Base-by-base conservation (phyloP, 345 rosid genomes). In the Euclidium syriacum region DNA sequence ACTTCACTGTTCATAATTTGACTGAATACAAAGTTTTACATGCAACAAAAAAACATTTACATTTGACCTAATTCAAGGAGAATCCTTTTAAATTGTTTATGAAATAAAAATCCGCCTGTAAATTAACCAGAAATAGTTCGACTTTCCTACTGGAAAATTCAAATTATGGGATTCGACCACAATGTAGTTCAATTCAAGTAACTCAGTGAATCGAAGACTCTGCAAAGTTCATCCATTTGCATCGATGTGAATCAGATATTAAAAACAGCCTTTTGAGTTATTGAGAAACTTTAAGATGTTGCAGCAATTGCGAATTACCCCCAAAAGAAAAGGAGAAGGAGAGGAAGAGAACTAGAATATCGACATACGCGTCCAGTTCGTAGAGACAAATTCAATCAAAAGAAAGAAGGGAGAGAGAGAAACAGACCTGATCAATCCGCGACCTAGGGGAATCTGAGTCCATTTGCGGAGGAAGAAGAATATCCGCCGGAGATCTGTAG, bases 371-470 rank as follows among this genome's bases (percentile, higher is more conserved):
- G 11, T 1, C 3, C 2, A 33, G 24, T 59, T 20, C 3, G 19
- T 14, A 10, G 2, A 50, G 49, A 49, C 32, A 65, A 53, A 30
- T 49, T 41, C 35, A 29, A 24, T 4, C 16, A 25, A 11, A 25
- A 40, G n/a, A n/a, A 15, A 14, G 19, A 4, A 55, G 4, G 52
- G 24, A 26, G 58, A 11, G 9, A 1, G 44, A 47, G 35, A 58
- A 36, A 38, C 14, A 63, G 10, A 90, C 97, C 97, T 85, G 86
- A 66, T 90, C 80, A 25, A 90, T 75, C 44, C 94, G 88, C 26
- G 60, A 43, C 24, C 72, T 75, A 26, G 86, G 73, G 1, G 90
- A 79, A 65, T 76, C 83, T 6, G 95, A 80, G 47, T 88, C 86
- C 97, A 90, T 90, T 14, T 19, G 27, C 35, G 55, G 69, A 61